Evolutionary conservation across 495 filamentous ascomycete species (phyloP).

Genomic region (Neurospora sp.): DNA sequence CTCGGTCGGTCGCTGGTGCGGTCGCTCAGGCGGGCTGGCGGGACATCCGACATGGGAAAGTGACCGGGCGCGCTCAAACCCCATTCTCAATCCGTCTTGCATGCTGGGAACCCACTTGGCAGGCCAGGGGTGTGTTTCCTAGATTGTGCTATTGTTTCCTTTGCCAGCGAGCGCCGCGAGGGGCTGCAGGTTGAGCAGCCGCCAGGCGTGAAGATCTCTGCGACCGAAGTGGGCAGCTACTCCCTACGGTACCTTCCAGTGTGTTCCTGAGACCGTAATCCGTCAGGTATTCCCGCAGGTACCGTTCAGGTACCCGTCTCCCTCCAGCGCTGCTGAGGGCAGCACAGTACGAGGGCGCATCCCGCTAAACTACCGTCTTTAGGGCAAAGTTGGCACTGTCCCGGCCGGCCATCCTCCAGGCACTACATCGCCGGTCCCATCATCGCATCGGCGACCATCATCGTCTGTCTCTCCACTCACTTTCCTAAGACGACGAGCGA

Average conservation of each 20-base stretch:
- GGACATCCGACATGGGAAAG: slow-evolving; percentile 16
- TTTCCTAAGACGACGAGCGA: neutral
- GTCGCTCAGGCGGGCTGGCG: neutral
- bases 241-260: neutral
- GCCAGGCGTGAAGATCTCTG: slow-evolving; percentile 13
- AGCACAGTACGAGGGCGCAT: neutral
- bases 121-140: neutral
- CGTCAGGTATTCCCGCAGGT: neutral
- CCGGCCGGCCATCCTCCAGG: neutral
- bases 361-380: neutral
- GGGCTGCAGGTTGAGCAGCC: slow-evolving; percentile 7
- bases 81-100: slow-evolving; percentile 12
- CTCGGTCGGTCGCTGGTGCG: neutral
- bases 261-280: neutral
- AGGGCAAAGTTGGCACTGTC: neutral
- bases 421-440: neutral
- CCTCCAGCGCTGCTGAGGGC: neutral
- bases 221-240: slow-evolving; percentile 5
- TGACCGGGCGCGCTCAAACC: slow-evolving; percentile 21
- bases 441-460: neutral
- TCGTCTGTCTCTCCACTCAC: neutral
- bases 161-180: neutral
- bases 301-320: neutral
- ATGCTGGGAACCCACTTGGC: neutral
- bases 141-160: neutral